Evolutionary conservation across 768 basidiomycete genomes (phyloP), one percentile per base, ranked within the genome.

Genomic region (Tricholomella constricta): DNA sequence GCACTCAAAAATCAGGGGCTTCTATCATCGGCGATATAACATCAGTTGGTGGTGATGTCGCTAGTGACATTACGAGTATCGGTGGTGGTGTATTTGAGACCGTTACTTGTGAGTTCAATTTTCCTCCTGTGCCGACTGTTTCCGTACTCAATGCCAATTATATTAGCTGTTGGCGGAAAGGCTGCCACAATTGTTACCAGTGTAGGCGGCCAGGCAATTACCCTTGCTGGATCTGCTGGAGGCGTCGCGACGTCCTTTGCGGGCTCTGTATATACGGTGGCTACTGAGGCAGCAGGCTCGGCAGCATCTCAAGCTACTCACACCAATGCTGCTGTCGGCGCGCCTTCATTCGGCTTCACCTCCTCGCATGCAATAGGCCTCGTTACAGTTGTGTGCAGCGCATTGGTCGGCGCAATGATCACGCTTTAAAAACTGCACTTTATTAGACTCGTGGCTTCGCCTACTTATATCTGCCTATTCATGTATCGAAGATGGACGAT

Each of bases 181-280:
- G 79, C 72, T 2, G 68, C 74, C 45, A 88, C 82, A 12, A 63
- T 88, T 17, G 67, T 88, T 25, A 84, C 82, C 14, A 81, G 78
- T 36, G 76, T 63, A 9, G 87, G 84, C 6, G 86, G 85, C 10
- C 59, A 74, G 38, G 86, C 78, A 1, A 68, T 86, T 52, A 88
- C 86, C 0, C 74, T 89, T 17, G 85, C 83, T 23, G 64, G 56
- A 4, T 69, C 69, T 2, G 76, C 72, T 6, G 74, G 63, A 36
- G 76, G 62, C 14, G 71, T 72, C 14, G 72, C 68, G 7, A 85
- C 83, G 25, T 75, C 79, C 17, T 76, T 74, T 55, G 81, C 75
- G 22, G 84, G 85, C 31, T 75, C 77, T 7, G 63, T 78, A 2
- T 85, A 76, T 66, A 84, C 79, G 14, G 72, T 77, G 19, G 78